Base-by-base conservation (phyloP, 2,329 filamentous ascomycete species). In the Botrytis fragariae region DNA sequence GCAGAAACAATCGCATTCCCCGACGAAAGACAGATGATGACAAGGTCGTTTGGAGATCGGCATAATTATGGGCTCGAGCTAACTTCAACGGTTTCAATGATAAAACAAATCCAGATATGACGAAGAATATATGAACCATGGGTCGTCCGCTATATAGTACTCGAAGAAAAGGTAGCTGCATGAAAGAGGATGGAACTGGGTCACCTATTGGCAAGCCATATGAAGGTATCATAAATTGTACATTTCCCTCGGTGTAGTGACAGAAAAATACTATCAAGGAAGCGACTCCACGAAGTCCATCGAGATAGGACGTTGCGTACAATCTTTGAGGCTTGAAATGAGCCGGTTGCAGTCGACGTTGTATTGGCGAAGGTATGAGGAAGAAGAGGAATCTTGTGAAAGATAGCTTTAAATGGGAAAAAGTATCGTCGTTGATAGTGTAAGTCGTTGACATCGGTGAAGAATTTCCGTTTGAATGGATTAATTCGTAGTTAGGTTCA, bases 101-200 rank as follows among this genome's bases (percentile, higher is more conserved):
- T 37, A 87, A 81, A 5, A 83, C 85, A 75, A 85, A 86, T 44
- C 86, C 85, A 1, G 85, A 86, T 54, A 87, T 85, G 75, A 87
- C 82, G 78, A 87, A 87, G 79, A 87, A 87, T 54, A 87, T 83
- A 76, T 85, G 83, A 4, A 87, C 85, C 84, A 85, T 85, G 16
- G 85, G 84, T 29, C 83, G 82, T 25, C 84, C 84, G n/a, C 83
- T 83, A 82, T 85, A 74, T 22, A 86, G 72, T 42, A 85, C 79
- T 69, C 84, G 83, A 10, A 85, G 18, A 69, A 84, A 83, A 1
- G 85, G 85, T 22, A 86, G 78, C 77, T 86, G 85, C 35, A 86
- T 75, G 22, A 80, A 79, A 71, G 83, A 82, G 32, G 83, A 78
- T 60, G 82, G 80, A 29, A 78, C 79, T 61, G 76, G 75, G 71